These are phyloP conservation scores for Hanseniaspora valbyensis DNA, from an alignment of 805 yeast species.

Conservation along the genomic window DNA sequence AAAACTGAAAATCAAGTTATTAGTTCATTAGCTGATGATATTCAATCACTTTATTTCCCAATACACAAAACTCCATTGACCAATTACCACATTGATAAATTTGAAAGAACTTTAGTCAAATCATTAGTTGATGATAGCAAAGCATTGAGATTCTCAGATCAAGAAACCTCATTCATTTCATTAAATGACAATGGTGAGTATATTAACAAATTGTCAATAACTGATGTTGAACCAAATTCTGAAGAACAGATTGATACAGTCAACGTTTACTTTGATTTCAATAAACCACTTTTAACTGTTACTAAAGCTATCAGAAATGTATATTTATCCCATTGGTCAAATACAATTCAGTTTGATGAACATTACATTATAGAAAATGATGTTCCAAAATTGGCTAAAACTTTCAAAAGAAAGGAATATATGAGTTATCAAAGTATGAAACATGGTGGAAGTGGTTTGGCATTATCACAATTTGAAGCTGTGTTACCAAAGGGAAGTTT, in stretches of 20 bases:
- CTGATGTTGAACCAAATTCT: background rate
- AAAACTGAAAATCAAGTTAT: slow-evolving; percentile 3
- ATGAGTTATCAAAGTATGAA: slow-evolving; percentile 30
- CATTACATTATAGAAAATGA: slow-evolving; percentile 67
- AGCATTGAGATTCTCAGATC: slow-evolving; percentile 1
- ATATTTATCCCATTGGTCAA: slow-evolving; percentile 84
- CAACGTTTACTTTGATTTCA: slow-evolving; percentile 40
- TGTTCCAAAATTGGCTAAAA: slow-evolving; percentile 57
- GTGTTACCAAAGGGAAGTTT: slow-evolving; percentile 40
- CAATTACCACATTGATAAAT: slow-evolving; percentile 8
- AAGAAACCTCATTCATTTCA: background rate
- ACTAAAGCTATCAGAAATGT: slow-evolving; percentile 43
- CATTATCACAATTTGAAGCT: slow-evolving; percentile 52
- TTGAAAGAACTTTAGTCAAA: slow-evolving; percentile 1
- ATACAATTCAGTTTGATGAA: slow-evolving; percentile 67
- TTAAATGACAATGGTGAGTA: background rate
- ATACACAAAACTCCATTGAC: background rate
- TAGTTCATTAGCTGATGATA: slow-evolving; percentile 4
- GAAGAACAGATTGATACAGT: background rate
- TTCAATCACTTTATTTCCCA: slow-evolving; percentile 1
- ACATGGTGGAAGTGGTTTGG: slow-evolving; percentile 38
- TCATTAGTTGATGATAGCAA: background rate
- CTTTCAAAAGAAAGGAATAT: slow-evolving; percentile 75
- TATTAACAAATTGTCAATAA: background rate
- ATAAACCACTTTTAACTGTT: slow-evolving; percentile 43